A percentile compares a stretch with the other conserved stretches of the same genome.
Conservation (phyloP, 202 grass and related monocot species). For the Dendrocalamus latiflorus region DNA sequence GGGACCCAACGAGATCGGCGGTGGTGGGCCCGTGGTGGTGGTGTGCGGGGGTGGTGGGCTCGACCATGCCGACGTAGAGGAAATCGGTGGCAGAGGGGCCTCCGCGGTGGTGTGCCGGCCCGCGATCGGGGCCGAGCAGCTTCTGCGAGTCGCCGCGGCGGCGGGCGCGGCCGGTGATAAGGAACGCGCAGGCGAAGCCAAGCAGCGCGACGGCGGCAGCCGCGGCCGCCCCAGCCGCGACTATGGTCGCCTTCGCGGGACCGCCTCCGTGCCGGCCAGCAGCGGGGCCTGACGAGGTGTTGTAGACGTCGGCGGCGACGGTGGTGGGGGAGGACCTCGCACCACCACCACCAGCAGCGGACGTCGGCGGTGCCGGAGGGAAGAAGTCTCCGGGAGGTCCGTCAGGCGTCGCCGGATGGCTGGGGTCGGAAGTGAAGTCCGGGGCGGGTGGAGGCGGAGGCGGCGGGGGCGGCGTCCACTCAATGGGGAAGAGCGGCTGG, state of each 20-base stretch:
- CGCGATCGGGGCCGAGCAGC: slow-evolving; percentile 38
- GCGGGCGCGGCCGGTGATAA: slow-evolving; percentile 38
- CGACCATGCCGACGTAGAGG: slow-evolving; percentile 82
- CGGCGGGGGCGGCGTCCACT: slow-evolving; percentile 80
- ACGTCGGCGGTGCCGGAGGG: slow-evolving; percentile 30
- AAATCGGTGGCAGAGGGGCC: slow-evolving; percentile 44
- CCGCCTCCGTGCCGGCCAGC: no score
- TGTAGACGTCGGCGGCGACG: slow-evolving; percentile 39
- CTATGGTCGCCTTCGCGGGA: no score
- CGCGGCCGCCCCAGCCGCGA: no score
- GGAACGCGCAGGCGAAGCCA: slow-evolving; percentile 48
- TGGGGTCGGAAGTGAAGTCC: slow-evolving; percentile 56
- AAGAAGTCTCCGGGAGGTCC: slow-evolving; percentile 18
- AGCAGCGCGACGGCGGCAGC: no score
- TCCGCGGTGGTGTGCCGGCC: slow-evolving; percentile 12
- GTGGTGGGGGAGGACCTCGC: slow-evolving; percentile 27
- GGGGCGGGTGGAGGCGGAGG: slow-evolving; percentile 40
- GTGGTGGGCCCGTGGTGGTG: slow-evolving; percentile 30
- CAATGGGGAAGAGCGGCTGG: slow-evolving; percentile 84
- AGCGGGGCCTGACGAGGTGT: no score
- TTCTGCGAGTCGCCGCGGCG: slow-evolving; percentile 47
- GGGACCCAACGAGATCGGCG: slow-evolving; percentile 61
- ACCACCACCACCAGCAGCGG: neutral
- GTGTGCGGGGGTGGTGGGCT: slow-evolving; percentile 43
- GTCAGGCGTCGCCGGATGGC: slow-evolving; percentile 38